A percentile compares a stretch with the other conserved stretches of the same genome.
These are phyloP conservation scores for Hygrophoropsis aurantiaca DNA, from an alignment of 768 basidiomycete genomes.

Conservation along the genomic window DNA sequence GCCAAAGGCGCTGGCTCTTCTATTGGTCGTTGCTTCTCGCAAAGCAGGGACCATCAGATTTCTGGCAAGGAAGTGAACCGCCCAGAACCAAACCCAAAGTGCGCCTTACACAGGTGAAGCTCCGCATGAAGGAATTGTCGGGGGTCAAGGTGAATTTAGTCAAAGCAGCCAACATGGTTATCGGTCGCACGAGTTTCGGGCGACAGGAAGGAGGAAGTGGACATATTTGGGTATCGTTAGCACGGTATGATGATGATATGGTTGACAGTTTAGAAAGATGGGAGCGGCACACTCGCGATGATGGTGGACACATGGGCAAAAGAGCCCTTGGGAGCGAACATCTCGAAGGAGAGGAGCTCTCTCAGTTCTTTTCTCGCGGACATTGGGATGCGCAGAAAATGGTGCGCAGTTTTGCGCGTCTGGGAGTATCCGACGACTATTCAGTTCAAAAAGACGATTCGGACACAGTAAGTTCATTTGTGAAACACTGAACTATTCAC, in stretches of 20 bases:
- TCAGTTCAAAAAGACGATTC: conserved; percentile 31
- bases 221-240: conserved; percentile 69
- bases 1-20: conserved; percentile 74
- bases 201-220: conserved; percentile 32
- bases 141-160: conserved; percentile 50
- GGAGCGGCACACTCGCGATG: conserved; percentile 54
- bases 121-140: conserved; percentile 62
- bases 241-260: conserved; percentile 76
- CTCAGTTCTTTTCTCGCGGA: conserved; percentile 47
- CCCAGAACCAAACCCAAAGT: conserved; percentile 41
- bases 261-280: conserved; percentile 61
- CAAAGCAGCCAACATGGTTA: conserved; percentile 54
- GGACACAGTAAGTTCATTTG: conserved; percentile 30
- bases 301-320: conserved; percentile 36
- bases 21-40: conserved; percentile 75
- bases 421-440: conserved; percentile 42
- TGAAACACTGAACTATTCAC: not conserved
- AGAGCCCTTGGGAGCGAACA: conserved; percentile 33
- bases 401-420: conserved; percentile 70
- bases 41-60: conserved; percentile 49
- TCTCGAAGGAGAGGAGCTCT: conserved; percentile 37
- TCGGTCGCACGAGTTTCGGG: conserved; percentile 45
- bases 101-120: conserved; percentile 51
- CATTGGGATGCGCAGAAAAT: conserved; percentile 77
- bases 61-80: conserved; percentile 37